phyloP scores from a whole-genome alignment of 768 basidiomycete genomes.

The Leccinellum luteum region DNA sequence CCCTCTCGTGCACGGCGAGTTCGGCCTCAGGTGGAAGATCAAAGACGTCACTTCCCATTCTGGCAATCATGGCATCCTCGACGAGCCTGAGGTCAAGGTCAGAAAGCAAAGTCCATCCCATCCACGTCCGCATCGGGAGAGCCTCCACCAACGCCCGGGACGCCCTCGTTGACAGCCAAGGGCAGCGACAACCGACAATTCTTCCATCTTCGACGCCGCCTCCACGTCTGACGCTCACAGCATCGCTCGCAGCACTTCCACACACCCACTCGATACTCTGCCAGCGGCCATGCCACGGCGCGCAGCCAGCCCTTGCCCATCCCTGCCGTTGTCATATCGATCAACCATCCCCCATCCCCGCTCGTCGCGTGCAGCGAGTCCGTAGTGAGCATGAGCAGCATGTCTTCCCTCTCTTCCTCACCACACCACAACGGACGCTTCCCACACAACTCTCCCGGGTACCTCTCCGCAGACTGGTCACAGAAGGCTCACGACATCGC shows the following conservation, averaged over 20 bases:
- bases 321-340: conserved; percentile 3
- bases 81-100: conserved; percentile 39
- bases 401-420: conserved; percentile 18
- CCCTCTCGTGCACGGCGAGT: neutral
- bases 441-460: conserved; percentile 8
- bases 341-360: neutral
- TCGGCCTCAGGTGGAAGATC: neutral
- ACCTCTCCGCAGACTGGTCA: conserved; percentile 29
- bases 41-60: conserved; percentile 40
- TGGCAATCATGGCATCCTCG: conserved; percentile 41
- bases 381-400: conserved; percentile 13
- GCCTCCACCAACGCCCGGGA: too few relatives aligned
- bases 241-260: conserved; percentile 25
- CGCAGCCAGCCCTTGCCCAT: conserved; percentile 11
- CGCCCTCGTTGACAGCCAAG: conserved; percentile 4
- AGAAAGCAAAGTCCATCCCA: conserved; percentile 15
- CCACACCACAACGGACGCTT: neutral
- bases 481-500: conserved; percentile 6
- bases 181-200: conserved; percentile 26
- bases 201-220: conserved; percentile 23
- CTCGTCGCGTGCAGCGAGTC: conserved; percentile 17
- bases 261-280: conserved; percentile 14
- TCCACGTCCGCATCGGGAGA: neutral
- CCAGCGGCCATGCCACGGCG: conserved; percentile 10
- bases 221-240: conserved; percentile 29